Conservation (phyloP, 1,284 basidiomycete species). For the Pseudomicrostroma phylloplanum region DNA sequence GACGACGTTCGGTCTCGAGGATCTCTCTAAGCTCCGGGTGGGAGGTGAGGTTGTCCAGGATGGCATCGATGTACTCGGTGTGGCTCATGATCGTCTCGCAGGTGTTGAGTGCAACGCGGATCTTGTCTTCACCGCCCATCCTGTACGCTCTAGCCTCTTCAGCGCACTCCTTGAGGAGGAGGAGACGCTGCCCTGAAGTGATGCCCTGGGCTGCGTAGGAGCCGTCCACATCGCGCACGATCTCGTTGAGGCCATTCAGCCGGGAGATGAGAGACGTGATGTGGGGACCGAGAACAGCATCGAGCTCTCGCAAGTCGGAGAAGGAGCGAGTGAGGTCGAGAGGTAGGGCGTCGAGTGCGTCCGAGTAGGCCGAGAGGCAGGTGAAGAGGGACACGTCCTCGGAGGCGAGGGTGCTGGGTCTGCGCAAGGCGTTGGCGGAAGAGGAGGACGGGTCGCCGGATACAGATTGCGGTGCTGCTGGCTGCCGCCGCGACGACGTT, state of each 20-base stretch:
- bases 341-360: conserved; percentile 87
- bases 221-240: conserved; percentile 53
- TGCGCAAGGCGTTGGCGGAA: too few species aligned
- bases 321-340: conserved; percentile 88
- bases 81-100: conserved; percentile 64
- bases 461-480: too few species aligned
- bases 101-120: conserved; percentile 87
- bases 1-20: conserved; percentile 21
- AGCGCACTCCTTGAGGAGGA: conserved; percentile 82
- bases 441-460: too few species aligned
- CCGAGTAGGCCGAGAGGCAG: conserved; percentile 53
- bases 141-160: conserved; percentile 87
- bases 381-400: conserved; percentile 25
- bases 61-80: conserved; percentile 45
- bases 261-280: conserved; percentile 41
- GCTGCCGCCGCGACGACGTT: too few species aligned
- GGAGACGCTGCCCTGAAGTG: conserved; percentile 64
- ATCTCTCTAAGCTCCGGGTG: conserved; percentile 32
- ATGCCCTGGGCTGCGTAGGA: background rate
- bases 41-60: conserved; percentile 34
- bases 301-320: conserved; percentile 92
- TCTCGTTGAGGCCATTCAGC: conserved; percentile 35
- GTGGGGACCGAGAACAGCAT: conserved; percentile 75
- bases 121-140: conserved; percentile 96
- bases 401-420: background rate